Evolutionary conservation across 257 asterid species (phyloP).

Genomic region (Rauvolfia tetraphylla): DNA sequence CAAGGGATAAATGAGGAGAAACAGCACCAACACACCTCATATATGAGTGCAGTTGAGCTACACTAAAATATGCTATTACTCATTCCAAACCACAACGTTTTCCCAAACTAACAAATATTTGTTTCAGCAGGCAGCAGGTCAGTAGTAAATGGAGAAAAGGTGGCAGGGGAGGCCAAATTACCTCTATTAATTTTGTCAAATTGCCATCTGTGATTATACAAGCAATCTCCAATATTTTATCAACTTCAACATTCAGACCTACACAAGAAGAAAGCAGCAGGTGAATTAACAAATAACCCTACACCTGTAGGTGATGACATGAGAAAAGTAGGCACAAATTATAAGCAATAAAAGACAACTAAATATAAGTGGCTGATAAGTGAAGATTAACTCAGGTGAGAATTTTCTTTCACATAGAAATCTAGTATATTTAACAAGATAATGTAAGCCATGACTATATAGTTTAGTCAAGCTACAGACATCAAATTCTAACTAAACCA

Average conservation of each 20-base stretch:
- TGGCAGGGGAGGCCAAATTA: slow-evolving; percentile 20
- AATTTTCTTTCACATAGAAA: background rate
- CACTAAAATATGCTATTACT: background rate
- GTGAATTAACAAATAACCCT: background rate
- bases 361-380: background rate
- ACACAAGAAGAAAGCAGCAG: slow-evolving; percentile 25
- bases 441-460: background rate
- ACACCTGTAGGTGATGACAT: background rate
- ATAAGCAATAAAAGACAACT: background rate
- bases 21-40: background rate
- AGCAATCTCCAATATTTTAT: slow-evolving; percentile 92
- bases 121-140: background rate
- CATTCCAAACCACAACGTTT: background rate
- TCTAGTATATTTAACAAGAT: background rate
- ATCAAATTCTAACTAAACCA: background rate
- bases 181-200: slow-evolving; percentile 75
- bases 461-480: background rate
- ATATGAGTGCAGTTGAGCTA: background rate
- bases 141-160: background rate
- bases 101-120: background rate
- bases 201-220: slow-evolving; percentile 89
- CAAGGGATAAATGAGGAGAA: background rate
- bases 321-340: background rate
- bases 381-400: background rate
- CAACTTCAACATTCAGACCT: slow-evolving; percentile 83